phyloP scores from a whole-genome alignment of 1,284 basidiomycete species.

The Cutaneotrichosporon cavernicola region DNA sequence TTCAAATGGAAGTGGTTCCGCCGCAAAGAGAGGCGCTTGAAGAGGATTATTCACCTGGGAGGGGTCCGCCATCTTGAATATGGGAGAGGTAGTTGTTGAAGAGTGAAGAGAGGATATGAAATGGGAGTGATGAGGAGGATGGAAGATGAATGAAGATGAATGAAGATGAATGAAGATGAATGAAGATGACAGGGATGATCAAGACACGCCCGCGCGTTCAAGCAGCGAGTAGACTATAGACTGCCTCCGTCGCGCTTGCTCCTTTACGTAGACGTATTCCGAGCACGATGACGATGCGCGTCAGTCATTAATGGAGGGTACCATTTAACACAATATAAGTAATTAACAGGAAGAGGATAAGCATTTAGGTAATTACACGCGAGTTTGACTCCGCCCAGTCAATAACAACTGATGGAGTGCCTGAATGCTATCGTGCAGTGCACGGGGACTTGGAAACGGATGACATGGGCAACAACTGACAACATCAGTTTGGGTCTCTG shows the following conservation, averaged over 20 bases:
- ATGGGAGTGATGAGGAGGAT: neutral
- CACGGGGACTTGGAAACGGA: too few species aligned
- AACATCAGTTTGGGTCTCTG: too few species aligned
- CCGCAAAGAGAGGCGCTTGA: neutral
- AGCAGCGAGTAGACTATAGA: neutral
- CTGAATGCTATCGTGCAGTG: neutral
- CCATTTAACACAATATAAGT: neutral
- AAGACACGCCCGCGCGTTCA: neutral
- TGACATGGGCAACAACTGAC: too few species aligned
- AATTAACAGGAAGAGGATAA: neutral
- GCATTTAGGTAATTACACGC: neutral
- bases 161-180: slow-evolving; percentile 1
- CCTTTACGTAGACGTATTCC: too few species aligned
- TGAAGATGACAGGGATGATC: neutral
- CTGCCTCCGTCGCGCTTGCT: neutral
- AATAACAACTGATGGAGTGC: neutral
- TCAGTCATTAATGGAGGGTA: neutral
- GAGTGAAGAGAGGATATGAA: neutral
- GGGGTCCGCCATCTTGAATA: slow-evolving; percentile 26
- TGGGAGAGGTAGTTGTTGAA: neutral
- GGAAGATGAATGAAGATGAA: neutral
- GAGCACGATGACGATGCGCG: slow-evolving; percentile 9
- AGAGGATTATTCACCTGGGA: slow-evolving; percentile 22
- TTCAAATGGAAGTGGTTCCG: neutral
- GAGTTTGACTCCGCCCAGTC: neutral